A percentile compares a stretch with the other conserved stretches of the same genome.
These are phyloP conservation scores for Rosa rugosa DNA, from an alignment of 306 rosid species.

Conservation along the genomic window DNA sequence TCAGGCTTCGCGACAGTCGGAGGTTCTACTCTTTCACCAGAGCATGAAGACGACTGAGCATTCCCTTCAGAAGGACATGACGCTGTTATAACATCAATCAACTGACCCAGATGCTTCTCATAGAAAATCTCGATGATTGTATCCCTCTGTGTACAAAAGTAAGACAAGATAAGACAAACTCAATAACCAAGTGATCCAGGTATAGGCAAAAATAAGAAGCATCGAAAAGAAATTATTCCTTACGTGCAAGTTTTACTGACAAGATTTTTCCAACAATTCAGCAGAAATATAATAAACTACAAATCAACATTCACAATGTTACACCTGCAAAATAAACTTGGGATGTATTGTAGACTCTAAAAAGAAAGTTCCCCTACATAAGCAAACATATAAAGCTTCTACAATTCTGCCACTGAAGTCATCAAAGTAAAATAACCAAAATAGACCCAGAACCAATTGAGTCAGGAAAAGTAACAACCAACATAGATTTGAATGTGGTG, in stretches of 20 bases:
- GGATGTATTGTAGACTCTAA: constrained; percentile 27
- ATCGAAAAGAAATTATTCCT: constrained; percentile 29
- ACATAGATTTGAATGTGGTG: neutral
- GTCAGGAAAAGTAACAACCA: neutral
- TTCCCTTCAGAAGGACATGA: constrained; percentile 67
- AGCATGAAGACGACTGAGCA: constrained; percentile 35
- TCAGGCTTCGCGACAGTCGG: constrained; percentile 71
- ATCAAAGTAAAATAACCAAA: neutral
- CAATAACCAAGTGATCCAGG: constrained; percentile 24
- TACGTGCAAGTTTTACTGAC: constrained; percentile 49
- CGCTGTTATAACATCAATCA: constrained; percentile 67
- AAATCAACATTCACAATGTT: constrained; percentile 52
- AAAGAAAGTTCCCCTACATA: constrained; percentile 17
- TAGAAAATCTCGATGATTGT: constrained; percentile 79
- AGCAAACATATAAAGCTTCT: neutral
- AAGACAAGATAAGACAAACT: constrained; percentile 24
- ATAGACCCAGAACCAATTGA: neutral
- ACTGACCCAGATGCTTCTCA: constrained; percentile 82
- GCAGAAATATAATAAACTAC: constrained; percentile 53
- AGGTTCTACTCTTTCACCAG: constrained; percentile 44
- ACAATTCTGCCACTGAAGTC: neutral
- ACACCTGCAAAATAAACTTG: constrained; percentile 49
- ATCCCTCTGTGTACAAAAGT: constrained; percentile 69
- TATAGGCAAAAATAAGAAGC: constrained; percentile 21
- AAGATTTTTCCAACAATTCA: constrained; percentile 54